These are phyloP conservation scores for Aspergillus proliferans DNA, from an alignment of 2,329 filamentous ascomycete species.

Conservation along the genomic window DNA sequence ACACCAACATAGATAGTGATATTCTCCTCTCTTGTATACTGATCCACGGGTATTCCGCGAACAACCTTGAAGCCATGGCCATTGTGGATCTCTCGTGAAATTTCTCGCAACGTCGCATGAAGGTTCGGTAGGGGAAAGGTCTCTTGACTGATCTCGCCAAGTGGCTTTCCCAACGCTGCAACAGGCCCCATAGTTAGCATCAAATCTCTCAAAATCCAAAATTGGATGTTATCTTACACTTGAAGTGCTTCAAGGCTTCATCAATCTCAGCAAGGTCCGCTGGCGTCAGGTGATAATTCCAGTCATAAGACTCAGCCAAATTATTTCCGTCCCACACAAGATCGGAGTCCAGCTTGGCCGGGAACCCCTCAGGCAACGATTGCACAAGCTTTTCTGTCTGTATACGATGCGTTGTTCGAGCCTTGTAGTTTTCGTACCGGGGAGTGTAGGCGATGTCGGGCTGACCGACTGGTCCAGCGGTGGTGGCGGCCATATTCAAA, in stretches of 20 bases:
- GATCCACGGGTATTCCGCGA: conserved; percentile 35
- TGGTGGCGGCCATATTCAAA: neutral
- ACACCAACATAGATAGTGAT: conserved; percentile 41
- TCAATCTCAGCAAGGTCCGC: conserved; percentile 40
- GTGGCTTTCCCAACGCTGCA: conserved; percentile 22
- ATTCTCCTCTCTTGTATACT: conserved; percentile 31
- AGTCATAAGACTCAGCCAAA: conserved; percentile 33
- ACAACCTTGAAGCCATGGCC: conserved; percentile 43
- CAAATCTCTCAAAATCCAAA: too few relatives aligned
- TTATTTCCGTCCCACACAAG: conserved; percentile 45
- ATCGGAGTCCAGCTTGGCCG: conserved; percentile 33
- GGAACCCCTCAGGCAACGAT: conserved; percentile 38
- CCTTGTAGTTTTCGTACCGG: neutral
- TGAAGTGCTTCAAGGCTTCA: conserved; percentile 37
- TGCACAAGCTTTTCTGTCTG: neutral
- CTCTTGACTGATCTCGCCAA: conserved; percentile 40
- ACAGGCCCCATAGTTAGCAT: conserved; percentile 4
- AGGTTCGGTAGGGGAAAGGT: conserved; percentile 40
- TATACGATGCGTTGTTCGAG: neutral
- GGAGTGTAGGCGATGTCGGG: neutral
- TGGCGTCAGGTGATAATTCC: conserved; percentile 33
- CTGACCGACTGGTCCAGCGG: neutral
- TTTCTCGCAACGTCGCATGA: conserved; percentile 22
- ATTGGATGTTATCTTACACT: conserved; percentile 20
- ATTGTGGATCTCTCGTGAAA: conserved; percentile 34